Percentiles rank a stretch among this genome's conserved stretches.
Evolutionary conservation across 2,329 filamentous ascomycete species (phyloP).

Genomic region (Acarospora socialis): DNA sequence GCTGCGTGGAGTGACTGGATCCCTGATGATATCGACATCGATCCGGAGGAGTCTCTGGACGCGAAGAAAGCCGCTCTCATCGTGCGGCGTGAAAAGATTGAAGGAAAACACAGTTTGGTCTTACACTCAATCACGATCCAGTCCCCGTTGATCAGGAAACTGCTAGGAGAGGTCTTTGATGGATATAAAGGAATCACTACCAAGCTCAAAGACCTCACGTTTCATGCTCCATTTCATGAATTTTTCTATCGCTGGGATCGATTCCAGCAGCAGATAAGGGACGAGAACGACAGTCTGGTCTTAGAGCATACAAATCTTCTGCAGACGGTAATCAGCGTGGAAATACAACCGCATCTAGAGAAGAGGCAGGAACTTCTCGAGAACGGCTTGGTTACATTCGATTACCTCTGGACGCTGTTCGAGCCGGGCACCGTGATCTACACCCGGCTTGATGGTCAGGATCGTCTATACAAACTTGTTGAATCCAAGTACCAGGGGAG

Average conservation of each 20-base stretch:
- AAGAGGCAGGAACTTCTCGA: slow-evolving; percentile 19
- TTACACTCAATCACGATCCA: slow-evolving; percentile 22
- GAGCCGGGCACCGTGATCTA: slow-evolving; percentile 18
- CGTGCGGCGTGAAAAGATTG: slow-evolving; percentile 15
- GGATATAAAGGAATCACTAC: slow-evolving; percentile 21
- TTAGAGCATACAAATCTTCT: slow-evolving; percentile 21
- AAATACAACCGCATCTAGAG: slow-evolving; percentile 14
- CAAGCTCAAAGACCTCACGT: slow-evolving; percentile 19
- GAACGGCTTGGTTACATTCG: slow-evolving; percentile 28
- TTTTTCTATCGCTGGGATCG: slow-evolving; percentile 24
- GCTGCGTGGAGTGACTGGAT: slow-evolving; percentile 12
- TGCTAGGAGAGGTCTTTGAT: slow-evolving; percentile 20
- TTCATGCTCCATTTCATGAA: slow-evolving; percentile 21
- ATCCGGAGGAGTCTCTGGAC: slow-evolving; percentile 10
- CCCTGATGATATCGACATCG: slow-evolving; percentile 5
- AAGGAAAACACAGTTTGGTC: slow-evolving; percentile 12
- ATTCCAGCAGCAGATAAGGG: slow-evolving; percentile 15
- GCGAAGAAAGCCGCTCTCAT: slow-evolving; percentile 15
- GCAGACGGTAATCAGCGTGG: slow-evolving; percentile 19
- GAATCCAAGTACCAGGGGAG: slow-evolving; percentile 13
- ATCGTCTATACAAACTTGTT: slow-evolving; percentile 16
- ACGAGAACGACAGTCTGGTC: slow-evolving; percentile 17
- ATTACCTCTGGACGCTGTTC: slow-evolving; percentile 31
- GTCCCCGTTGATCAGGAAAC: slow-evolving; percentile 20
- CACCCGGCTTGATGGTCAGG: slow-evolving; percentile 1